phyloP scores from a whole-genome alignment of 192 early-diverging fungal genomes.

The Coemansia sp. region DNA sequence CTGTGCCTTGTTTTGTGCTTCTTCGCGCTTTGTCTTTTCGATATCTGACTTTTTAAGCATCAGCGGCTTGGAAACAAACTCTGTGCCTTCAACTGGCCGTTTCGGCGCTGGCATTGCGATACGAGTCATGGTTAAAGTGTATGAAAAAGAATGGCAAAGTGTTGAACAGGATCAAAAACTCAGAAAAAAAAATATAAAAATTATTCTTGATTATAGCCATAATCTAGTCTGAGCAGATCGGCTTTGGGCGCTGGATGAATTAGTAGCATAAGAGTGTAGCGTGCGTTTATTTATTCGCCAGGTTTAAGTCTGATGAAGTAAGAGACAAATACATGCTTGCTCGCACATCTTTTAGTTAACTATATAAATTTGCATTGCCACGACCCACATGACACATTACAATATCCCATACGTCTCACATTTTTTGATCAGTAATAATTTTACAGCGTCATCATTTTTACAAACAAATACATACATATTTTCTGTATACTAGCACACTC shows the following conservation, averaged over 20 bases:
- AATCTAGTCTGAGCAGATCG: neutral
- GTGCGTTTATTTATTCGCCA: too few species aligned
- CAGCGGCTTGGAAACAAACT: conserved; percentile 54
- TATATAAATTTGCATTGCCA: too few species aligned
- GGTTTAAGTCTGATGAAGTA: too few species aligned
- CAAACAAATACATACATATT: neutral
- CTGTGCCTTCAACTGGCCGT: conserved; percentile 53
- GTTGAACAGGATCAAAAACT: neutral
- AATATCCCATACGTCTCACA: neutral
- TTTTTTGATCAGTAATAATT: neutral
- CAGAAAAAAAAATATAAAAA: neutral
- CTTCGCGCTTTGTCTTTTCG: conserved; percentile 16
- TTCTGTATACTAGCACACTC: neutral
- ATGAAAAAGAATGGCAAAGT: neutral
- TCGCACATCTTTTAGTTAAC: too few species aligned
- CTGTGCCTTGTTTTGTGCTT: conserved; percentile 15
- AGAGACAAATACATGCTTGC: too few species aligned
- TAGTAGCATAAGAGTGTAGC: too few species aligned
- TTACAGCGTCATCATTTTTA: neutral
- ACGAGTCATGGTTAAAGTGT: conserved; percentile 55
- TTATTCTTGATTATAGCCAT: neutral
- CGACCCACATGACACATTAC: neutral
- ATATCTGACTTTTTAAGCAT: conserved; percentile 53
- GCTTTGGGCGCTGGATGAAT: too few species aligned
- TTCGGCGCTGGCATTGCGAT: conserved; percentile 60